Percentiles rank a stretch among this genome's conserved stretches.
Evolutionary conservation across 495 filamentous ascomycete genomes (phyloP).

Genomic region (Aspergillus saccharolyticus): DNA sequence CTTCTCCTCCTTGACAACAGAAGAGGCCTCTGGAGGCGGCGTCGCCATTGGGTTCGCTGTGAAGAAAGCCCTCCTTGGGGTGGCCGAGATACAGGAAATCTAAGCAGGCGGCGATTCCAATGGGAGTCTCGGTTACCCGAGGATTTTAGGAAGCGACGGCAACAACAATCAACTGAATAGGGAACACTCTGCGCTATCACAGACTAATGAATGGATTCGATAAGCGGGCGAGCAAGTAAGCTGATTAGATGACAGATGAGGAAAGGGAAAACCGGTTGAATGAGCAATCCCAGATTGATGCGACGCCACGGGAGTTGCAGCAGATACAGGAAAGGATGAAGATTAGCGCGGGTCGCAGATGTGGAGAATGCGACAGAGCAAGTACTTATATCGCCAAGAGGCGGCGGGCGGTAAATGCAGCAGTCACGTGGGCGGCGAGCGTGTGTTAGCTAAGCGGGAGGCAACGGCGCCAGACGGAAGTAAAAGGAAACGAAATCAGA

Average conservation of each 20-base stretch:
- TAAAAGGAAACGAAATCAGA: conserved; percentile 12
- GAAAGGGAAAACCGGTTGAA: conserved; percentile 14
- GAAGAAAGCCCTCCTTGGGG: conserved; percentile 15
- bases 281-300: conserved; percentile 15
- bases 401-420: conserved; percentile 16
- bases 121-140: conserved; percentile 18
- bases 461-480: conserved; percentile 13
- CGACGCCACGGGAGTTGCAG: conserved; percentile 17
- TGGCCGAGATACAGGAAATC: conserved; percentile 24
- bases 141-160: conserved; percentile 18
- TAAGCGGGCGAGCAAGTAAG: conserved; percentile 20
- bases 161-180: conserved; percentile 29
- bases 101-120: conserved; percentile 17
- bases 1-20: conserved; percentile 42
- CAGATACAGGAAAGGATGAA: conserved; percentile 20
- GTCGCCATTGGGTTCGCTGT: conserved; percentile 40
- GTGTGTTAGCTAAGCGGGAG: conserved; percentile 22
- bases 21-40: conserved; percentile 43
- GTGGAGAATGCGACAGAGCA: conserved; percentile 46
- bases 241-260: conserved; percentile 28
- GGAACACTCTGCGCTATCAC: conserved; percentile 29
- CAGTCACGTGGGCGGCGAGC: conserved; percentile 38
- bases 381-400: conserved; percentile 47
- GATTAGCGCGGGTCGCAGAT: conserved; percentile 26
- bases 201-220: conserved; percentile 31